Evolutionary conservation across 352 stramenopile genomes (phyloP), one percentile per base, ranked within the genome.

Genomic region (Phytophthora hibernalis): DNA sequence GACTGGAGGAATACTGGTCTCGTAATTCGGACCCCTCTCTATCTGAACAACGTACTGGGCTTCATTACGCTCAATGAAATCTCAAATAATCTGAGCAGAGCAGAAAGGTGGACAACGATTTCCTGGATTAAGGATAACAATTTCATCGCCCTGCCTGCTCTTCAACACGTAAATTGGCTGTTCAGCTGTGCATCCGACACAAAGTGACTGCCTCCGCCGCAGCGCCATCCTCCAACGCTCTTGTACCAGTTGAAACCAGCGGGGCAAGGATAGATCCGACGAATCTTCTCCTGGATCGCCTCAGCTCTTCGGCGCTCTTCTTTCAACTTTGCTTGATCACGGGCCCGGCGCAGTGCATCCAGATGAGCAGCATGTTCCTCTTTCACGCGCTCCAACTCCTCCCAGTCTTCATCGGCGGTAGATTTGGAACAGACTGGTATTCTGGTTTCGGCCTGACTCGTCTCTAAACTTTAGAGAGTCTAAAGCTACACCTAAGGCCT

Each of bases 191-290:
- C 81, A 54, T 95, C 77, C 40, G 81, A 91, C 5, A 95, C 86
- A 31, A 77, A 90, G 62, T 97, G 89, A 13, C 68, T 81, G 11
- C 91, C 91, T 24, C 76, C 91, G n/a, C 40, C 72, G 45, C 91
- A 97, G 5, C 91, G 81, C 89, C 88, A 97, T 5, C 88, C 88
- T 10, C 53, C 51, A 3, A 77, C 76, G 5, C 66, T 54, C 26
- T 91, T 79, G 22, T 72, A 70, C 89, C 91, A 97, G 3, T 79
- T 57, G 31, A 70, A 97, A 0, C 88, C 89, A 10, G 60, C 63
- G 3, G 83, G 85, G 26, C 91, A 97, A 20, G 77, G 76, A 52
- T 75, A 79, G 15, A 97, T 63, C 0, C 54, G 74, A 24, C 79
- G 83, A 10, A 96, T 76, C 38, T 85, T 85, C 53, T 89, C 71